These are phyloP conservation scores for Sporothrix brasiliensis DNA, from an alignment of 2,329 filamentous ascomycete genomes.

Conservation along the genomic window DNA sequence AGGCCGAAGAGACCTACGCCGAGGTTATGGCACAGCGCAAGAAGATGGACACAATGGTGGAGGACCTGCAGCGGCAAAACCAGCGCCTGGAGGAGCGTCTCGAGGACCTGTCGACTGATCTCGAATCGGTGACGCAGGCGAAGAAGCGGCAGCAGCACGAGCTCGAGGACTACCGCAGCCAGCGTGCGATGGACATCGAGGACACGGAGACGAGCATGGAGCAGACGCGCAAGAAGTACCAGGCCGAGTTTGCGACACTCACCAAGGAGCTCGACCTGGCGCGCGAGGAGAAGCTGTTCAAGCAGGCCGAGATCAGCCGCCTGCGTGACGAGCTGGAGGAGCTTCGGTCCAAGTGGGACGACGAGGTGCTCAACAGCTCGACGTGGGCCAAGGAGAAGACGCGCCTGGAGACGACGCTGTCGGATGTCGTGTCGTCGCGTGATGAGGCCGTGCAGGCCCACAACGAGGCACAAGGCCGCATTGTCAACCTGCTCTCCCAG, in stretches of 20 bases:
- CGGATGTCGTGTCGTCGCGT: slow-evolving; percentile 85
- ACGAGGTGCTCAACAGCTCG: slow-evolving; percentile 95
- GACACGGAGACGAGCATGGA: slow-evolving; percentile 96
- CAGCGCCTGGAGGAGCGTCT: slow-evolving; percentile 88
- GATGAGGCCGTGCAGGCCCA: slow-evolving; percentile 93
- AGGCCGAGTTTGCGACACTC: slow-evolving; percentile 84
- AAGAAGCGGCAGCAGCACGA: slow-evolving; percentile 96
- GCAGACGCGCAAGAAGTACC: slow-evolving; percentile 96
- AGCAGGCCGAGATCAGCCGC: slow-evolving; percentile 81
- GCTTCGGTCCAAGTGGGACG: slow-evolving; percentile 93
- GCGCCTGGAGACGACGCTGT: slow-evolving; percentile 83
- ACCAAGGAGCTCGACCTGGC: slow-evolving; percentile 93
- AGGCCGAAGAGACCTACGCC: slow-evolving; percentile 88
- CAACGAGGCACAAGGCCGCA: slow-evolving; percentile 91
- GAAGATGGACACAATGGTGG: slow-evolving; percentile 82
- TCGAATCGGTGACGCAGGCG: slow-evolving; percentile 80
- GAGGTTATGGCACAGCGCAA: slow-evolving; percentile 90
- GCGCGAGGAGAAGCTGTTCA: slow-evolving; percentile 83
- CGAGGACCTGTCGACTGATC: slow-evolving; percentile 87
- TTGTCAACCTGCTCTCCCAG: slow-evolving; percentile 86
- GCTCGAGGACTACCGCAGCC: slow-evolving; percentile 93
- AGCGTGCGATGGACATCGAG: slow-evolving; percentile 93
- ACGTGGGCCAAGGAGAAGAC: slow-evolving; percentile 99
- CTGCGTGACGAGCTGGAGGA: slow-evolving; percentile 96
- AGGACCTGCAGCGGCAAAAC: slow-evolving; percentile 86